These are phyloP conservation scores for Dactylorhiza incarnata DNA, from an alignment of 106 monocot genomes.

Conservation along the genomic window DNA sequence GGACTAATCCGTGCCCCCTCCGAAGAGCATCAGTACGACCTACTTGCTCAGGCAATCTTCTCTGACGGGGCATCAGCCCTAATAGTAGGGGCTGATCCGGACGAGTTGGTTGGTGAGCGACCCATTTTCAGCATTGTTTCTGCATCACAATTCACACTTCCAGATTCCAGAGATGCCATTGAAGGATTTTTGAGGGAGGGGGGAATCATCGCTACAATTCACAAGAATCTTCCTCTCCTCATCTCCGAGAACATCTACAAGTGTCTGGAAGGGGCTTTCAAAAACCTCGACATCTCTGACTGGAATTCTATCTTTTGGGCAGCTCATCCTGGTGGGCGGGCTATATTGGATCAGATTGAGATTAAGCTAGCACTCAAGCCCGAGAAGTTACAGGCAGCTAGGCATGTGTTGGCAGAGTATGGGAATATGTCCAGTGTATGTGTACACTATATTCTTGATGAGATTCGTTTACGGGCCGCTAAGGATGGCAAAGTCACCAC, in stretches of 20 bases:
- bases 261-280: neutral
- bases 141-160: neutral
- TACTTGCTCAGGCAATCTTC: constrained; percentile 9
- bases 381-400: constrained; percentile 6
- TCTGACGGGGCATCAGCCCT: constrained; percentile 8
- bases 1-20: constrained; percentile 6
- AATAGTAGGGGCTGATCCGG: constrained; percentile 4
- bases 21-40: neutral
- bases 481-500: constrained; percentile 4
- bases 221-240: constrained; percentile 8
- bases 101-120: neutral
- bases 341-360: constrained; percentile 22
- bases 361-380: constrained; percentile 5
- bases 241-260: constrained; percentile 4
- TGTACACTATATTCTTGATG: constrained; percentile 15
- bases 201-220: neutral
- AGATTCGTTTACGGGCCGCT: constrained; percentile 6
- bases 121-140: constrained; percentile 10
- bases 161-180: constrained; percentile 2
- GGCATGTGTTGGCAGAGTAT: constrained; percentile 16
- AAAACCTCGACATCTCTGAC: neutral
- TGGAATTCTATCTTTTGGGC: constrained; percentile 15
- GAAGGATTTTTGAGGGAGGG: neutral
- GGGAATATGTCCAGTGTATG: constrained; percentile 21
- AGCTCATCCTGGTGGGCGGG: constrained; percentile 19